Percentiles rank a stretch among this genome's conserved stretches.
Evolutionary conservation across 2,329 filamentous ascomycete genomes (phyloP).

Genomic region (Sporothrix sp.): DNA sequence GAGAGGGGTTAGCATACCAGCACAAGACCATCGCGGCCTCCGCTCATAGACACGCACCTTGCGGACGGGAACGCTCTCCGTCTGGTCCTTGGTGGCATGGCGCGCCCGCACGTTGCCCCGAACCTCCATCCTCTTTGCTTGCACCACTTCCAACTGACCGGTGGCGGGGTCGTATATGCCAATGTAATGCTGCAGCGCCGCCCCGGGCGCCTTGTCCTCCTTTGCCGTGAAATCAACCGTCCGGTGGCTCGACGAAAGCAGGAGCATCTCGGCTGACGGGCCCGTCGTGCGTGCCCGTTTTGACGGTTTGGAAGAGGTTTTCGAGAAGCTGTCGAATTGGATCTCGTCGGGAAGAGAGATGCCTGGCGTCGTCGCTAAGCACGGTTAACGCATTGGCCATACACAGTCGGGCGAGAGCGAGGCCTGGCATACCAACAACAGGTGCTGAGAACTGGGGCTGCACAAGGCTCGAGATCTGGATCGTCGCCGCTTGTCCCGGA

Average conservation of each 20-base stretch:
- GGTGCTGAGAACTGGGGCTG: slow-evolving; percentile 40
- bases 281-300: slow-evolving; percentile 24
- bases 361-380: slow-evolving; percentile 33
- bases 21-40: neutral
- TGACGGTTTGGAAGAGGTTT: slow-evolving; percentile 24
- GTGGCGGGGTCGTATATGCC: slow-evolving; percentile 54
- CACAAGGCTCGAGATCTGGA: slow-evolving; percentile 38
- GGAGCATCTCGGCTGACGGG: slow-evolving; percentile 38
- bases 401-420: neutral
- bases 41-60: slow-evolving; percentile 24
- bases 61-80: slow-evolving; percentile 28
- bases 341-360: slow-evolving; percentile 28
- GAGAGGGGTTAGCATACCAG: neutral
- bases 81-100: slow-evolving; percentile 39
- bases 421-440: slow-evolving; percentile 24
- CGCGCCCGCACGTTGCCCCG: slow-evolving; percentile 48
- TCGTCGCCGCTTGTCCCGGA: slow-evolving; percentile 19
- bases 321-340: slow-evolving; percentile 41
- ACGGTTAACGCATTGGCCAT: neutral
- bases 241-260: slow-evolving; percentile 48
- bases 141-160: slow-evolving; percentile 49
- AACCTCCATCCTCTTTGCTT: slow-evolving; percentile 55
- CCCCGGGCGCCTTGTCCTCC: slow-evolving; percentile 38
- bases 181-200: slow-evolving; percentile 51
- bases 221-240: slow-evolving; percentile 51